Base-by-base conservation (phyloP, 192 early-diverging fungal species). In the Podila horticola region DNA sequence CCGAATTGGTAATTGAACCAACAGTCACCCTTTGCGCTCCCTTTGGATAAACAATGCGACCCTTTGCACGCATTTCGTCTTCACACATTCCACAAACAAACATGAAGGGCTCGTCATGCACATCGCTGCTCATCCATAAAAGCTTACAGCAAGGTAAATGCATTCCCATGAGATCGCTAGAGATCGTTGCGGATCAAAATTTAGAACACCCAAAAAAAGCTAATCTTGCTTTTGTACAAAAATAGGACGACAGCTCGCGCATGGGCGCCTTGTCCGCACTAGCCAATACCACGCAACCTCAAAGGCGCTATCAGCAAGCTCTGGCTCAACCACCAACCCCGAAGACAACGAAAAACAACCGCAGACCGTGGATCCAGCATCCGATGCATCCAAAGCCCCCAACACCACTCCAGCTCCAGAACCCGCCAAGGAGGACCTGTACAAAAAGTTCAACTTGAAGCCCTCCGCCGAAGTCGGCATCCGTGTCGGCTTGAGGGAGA, bases 381-480 rank as follows among this genome's bases (percentile, higher is more conserved):
- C 38, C 20, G 38, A 48, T 24, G 24, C 12, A 4, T 20, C 30
- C 12, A 38, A 15, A 19, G 22, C 30, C 20, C 12, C 34, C 20
- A 63, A 8, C 62, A 65, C 20, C 6, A 65, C 24, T 0, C 11
- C 36, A 12, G 2, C 3, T 2, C 20, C 20, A 0, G 22, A 24
- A 10, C 13, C 64, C 6, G 34, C 34, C 5, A 65, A 34, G 10
- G 71, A 73, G 58, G 71, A 81, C 22, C 8, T 73, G 0, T 67
- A 69, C 55, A 81, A 81, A 61, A 81, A 73, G 28, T 81, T 81
- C 48, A 72, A 69, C 15, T 22, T 81, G 7, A 81, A 73, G 55
- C 77, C 77, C 15, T 73, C 71, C 19, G 77, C 38, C 22, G 71
- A 81, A 58, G 77, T 81, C 20, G 77, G 77, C 41, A 73, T 81